phyloP scores from a whole-genome alignment of 2,329 filamentous ascomycete genomes.

The Hortaea sp. region DNA sequence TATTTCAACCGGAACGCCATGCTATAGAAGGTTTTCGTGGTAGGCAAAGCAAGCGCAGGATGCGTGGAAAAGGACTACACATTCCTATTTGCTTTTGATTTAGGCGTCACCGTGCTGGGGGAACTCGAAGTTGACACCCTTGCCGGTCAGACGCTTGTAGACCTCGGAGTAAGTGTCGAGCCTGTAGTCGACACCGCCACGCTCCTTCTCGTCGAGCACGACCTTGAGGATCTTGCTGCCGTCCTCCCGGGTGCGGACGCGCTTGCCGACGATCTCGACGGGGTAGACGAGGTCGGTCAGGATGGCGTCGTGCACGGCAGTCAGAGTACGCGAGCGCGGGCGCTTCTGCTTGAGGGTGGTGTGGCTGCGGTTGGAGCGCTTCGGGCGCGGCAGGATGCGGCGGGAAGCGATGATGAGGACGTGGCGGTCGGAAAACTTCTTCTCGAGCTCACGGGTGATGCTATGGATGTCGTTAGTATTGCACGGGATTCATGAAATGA shows the following conservation, averaged over 20 bases:
- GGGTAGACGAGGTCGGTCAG: slow-evolving; percentile 97
- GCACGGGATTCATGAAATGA: neutral
- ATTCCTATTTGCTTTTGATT: too few relatives aligned
- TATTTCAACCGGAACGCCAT: too few relatives aligned
- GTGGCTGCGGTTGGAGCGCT: slow-evolving; percentile 94
- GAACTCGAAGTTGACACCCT: slow-evolving; percentile 97
- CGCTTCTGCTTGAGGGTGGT: slow-evolving; percentile 98
- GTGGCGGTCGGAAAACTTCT: slow-evolving; percentile 99
- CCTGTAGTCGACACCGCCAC: slow-evolving; percentile 96
- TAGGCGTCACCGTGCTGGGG: slow-evolving; percentile 47
- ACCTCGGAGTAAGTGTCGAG: slow-evolving; percentile 99
- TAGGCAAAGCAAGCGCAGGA: too few relatives aligned
- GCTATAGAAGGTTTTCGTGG: too few relatives aligned
- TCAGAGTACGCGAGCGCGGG: slow-evolving; percentile 92
- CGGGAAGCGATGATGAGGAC: slow-evolving; percentile 97
- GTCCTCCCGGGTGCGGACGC: slow-evolving; percentile 96
- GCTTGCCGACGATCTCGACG: slow-evolving; percentile 99
- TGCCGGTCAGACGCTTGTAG: slow-evolving; percentile 95
- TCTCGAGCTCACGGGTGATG: slow-evolving; percentile 99
- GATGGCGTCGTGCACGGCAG: slow-evolving; percentile 97
- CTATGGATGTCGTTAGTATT: slow-evolving; percentile 36
- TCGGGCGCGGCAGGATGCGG: slow-evolving; percentile 96
- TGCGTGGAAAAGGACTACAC: too few relatives aligned
- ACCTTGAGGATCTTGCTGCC: slow-evolving; percentile 98
- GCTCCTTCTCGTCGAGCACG: slow-evolving; percentile 99